phyloP scores from a whole-genome alignment of 179 eudicot genomes.

The Actinidia polygama region DNA sequence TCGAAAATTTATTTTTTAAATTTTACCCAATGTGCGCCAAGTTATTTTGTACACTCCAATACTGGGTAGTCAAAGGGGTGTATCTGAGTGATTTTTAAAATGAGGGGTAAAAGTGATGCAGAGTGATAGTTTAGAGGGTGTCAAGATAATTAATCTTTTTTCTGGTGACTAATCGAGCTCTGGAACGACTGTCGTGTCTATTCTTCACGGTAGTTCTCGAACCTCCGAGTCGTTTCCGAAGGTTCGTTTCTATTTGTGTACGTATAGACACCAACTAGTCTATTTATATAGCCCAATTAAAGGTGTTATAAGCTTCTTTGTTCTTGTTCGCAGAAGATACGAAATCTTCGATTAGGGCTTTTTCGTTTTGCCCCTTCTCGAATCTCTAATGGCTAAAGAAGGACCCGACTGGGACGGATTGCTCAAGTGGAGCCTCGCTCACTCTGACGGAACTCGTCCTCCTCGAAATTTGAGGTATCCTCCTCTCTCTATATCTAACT shows the following conservation, averaged over 20 bases:
- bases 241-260: not conserved
- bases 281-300: no score
- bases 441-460: conserved; percentile 71
- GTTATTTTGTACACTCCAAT: no score
- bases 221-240: not conserved
- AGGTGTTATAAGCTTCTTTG: not conserved
- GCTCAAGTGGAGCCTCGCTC: conserved; percentile 87
- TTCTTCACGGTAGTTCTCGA: conserved; percentile 17
- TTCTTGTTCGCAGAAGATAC: not conserved
- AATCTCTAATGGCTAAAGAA: conserved; percentile 50
- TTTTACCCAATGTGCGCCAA: no score
- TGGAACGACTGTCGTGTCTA: not conserved
- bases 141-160: no score
- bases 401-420: conserved; percentile 88
- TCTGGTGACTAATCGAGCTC: no score
- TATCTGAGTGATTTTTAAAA: no score
- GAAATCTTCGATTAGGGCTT: conserved; percentile 10
- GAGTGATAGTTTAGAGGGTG: no score
- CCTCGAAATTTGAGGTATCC: conserved; percentile 72
- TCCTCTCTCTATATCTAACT: not conserved
- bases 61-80: no score
- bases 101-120: no score
- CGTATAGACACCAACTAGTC: not conserved
- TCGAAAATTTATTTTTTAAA: no score
- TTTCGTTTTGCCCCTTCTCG: no score